Percentiles rank a stretch among this genome's conserved stretches.
Evolutionary conservation across 139 green algal genomes (phyloP).

Genomic region (Micractinium sp.): DNA sequence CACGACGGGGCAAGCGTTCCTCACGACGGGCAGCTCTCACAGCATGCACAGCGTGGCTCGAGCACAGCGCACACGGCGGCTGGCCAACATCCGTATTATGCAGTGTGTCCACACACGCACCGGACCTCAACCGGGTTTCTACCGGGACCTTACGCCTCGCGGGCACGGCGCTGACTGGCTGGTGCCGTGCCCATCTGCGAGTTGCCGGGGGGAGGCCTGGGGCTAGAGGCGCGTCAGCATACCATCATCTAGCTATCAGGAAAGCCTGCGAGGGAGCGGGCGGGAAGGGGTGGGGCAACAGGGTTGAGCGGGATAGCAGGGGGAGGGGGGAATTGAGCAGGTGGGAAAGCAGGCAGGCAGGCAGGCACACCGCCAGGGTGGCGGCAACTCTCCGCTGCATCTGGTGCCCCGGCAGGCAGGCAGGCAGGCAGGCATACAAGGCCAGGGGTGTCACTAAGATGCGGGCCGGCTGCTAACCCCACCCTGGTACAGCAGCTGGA

Average conservation of each 20-base stretch:
- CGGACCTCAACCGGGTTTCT: too few relatives aligned
- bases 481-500: not conserved
- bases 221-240: conserved; percentile 18
- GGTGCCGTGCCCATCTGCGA: not conserved
- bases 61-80: too few relatives aligned
- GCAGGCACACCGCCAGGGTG: not conserved
- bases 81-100: too few relatives aligned
- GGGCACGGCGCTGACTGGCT: too few relatives aligned
- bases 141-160: too few relatives aligned
- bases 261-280: not conserved
- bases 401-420: not conserved
- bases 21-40: too few relatives aligned
- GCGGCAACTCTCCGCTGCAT: not conserved
- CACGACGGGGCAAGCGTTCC: too few relatives aligned
- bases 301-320: not conserved
- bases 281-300: not conserved
- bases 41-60: too few relatives aligned
- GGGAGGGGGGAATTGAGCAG: not conserved
- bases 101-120: too few relatives aligned
- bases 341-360: not conserved
- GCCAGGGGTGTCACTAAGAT: not conserved
- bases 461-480: not conserved
- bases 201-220: conserved; percentile 4
- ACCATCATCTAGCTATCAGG: conserved; percentile 30
- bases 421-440: not conserved